Evolutionary conservation across 176 grass and related monocot species (phyloP).

Genomic region (Echinochloa phyllopogon): DNA sequence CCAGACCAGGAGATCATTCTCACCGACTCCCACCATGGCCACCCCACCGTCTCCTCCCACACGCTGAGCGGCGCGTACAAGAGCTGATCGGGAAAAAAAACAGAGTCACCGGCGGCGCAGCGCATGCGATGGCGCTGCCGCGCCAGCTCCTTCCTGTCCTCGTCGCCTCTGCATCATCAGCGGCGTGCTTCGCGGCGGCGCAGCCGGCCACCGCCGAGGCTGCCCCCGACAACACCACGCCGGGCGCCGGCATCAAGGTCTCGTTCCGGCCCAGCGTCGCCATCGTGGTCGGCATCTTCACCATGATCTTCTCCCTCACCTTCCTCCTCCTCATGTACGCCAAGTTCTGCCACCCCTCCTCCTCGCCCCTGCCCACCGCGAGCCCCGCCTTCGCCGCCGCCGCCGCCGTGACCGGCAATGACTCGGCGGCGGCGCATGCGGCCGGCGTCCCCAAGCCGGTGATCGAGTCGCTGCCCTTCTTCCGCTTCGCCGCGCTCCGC

Average conservation of each 20-base stretch:
- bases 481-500: conserved; percentile 72
- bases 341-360: conserved; percentile 77
- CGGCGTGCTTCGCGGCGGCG: not conserved
- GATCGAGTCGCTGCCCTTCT: conserved; percentile 84
- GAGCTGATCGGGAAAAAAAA: no score
- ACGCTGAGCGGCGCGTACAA: not conserved
- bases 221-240: not conserved
- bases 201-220: conserved; percentile 18
- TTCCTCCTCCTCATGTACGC: conserved; percentile 91
- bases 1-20: not conserved
- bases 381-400: not conserved
- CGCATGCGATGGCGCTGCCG: no score
- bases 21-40: not conserved
- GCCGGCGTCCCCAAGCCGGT: conserved; percentile 61
- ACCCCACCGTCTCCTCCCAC: not conserved
- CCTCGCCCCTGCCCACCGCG: not conserved
- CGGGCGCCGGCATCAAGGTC: conserved; percentile 36
- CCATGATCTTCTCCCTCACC: conserved; percentile 87
- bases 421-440: not conserved
- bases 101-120: no score
- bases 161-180: not conserved
- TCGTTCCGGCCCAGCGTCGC: conserved; percentile 79
- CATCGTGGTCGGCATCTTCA: conserved; percentile 89
- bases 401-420: not conserved
- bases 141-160: not conserved